A percentile compares a stretch with the other conserved stretches of the same genome.
Conservation (phyloP, 2,329 filamentous ascomycete species). For the Microascus cirrosus region DNA sequence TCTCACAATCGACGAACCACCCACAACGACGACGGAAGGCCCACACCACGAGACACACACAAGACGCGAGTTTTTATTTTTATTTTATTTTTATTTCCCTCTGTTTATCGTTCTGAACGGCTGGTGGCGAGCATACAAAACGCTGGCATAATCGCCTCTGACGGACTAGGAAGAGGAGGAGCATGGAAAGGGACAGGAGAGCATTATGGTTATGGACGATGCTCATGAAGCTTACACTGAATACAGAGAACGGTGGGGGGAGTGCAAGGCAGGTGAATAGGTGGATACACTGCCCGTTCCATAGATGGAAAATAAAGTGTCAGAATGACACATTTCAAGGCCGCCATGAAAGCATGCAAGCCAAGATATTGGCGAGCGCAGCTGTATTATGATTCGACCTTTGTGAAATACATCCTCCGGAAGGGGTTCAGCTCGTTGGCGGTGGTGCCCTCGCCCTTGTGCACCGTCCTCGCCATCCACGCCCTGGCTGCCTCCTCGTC, state of each 20-base stretch:
- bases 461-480: conserved; percentile 10
- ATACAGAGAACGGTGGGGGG: background rate
- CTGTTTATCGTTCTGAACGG: background rate
- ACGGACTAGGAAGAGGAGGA: background rate
- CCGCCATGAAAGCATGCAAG: no score
- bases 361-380: no score
- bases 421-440: conserved; percentile 52
- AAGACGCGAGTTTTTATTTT: background rate
- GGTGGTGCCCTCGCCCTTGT: conserved; percentile 28
- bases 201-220: background rate
- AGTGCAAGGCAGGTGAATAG: background rate
- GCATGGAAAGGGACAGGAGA: background rate
- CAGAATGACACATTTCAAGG: no score
- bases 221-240: background rate
- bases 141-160: background rate
- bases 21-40: no score
- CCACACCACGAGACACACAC: background rate
- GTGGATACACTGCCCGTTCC: background rate
- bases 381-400: conserved; percentile 30
- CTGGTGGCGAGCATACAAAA: no score
- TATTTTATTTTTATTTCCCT: background rate
- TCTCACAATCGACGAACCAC: no score
- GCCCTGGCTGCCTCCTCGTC: conserved; percentile 27
- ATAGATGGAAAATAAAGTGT: background rate
- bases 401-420: conserved; percentile 45